These are phyloP conservation scores for Exophiala sp. DNA, from an alignment of 2,329 filamentous ascomycete genomes.

Conservation along the genomic window DNA sequence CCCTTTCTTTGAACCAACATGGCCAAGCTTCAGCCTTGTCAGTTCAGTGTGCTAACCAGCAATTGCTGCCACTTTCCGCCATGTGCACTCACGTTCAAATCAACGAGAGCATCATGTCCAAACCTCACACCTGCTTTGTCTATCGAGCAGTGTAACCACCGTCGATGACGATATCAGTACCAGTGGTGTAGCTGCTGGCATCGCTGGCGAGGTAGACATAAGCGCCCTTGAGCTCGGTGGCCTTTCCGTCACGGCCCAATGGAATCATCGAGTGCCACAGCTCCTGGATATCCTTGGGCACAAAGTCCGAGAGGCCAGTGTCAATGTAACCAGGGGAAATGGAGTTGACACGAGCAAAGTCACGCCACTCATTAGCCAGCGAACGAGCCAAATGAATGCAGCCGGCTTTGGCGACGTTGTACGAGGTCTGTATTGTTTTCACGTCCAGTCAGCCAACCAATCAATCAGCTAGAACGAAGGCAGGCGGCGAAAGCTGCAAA, in stretches of 20 bases:
- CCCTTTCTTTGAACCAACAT: too few species aligned
- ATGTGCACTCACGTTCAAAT: too few species aligned
- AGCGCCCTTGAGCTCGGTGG: conserved; percentile 59
- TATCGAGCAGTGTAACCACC: conserved; percentile 46
- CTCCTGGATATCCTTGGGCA: conserved; percentile 50
- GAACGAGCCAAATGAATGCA: conserved; percentile 60
- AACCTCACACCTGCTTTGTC: neutral
- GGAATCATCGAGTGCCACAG: conserved; percentile 57
- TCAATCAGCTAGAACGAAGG: too few species aligned
- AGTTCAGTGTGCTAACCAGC: too few species aligned
- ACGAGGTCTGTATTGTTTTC: too few species aligned
- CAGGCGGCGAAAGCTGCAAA: too few species aligned
- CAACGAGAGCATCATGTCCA: neutral
- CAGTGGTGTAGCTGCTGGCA: conserved; percentile 47
- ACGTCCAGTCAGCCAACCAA: too few species aligned
- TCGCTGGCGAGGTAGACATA: conserved; percentile 47
- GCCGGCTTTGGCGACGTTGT: conserved; percentile 61
- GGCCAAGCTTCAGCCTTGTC: too few species aligned
- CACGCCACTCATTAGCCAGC: conserved; percentile 63
- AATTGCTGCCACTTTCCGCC: too few species aligned
- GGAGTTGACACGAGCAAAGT: conserved; percentile 63
- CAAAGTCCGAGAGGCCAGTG: conserved; percentile 61
- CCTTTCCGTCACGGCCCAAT: conserved; percentile 56
- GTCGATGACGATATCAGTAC: conserved; percentile 45
- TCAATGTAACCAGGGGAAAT: conserved; percentile 65